Base-by-base conservation (phyloP, 768 basidiomycete species). In the Pleurotus platypus region DNA sequence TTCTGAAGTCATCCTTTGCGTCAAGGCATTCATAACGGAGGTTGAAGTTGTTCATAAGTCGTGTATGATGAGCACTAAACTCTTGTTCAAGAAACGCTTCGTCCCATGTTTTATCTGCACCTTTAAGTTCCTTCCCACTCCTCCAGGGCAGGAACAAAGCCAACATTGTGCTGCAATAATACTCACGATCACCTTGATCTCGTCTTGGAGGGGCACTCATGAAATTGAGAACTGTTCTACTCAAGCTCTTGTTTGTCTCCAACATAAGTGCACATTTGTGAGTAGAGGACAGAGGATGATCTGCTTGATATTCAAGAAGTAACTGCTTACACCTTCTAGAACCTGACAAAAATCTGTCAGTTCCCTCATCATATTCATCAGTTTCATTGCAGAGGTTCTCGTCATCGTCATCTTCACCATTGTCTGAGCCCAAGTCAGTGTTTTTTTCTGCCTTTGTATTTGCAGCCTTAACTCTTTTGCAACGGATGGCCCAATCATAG, bases 71-170 rank as follows among this genome's bases (percentile, higher is more conserved):
- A 12, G 56, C 47, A 11, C 53, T 42, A 50, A 67, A 66, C 0
- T 3, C 22, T 35, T 61, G 37, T 9, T 3, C 9, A 8, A 11
- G 18, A 53, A 66, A 70, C 6, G 63, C 54, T 4, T 67, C 58
- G 58, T 67, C 60, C 66, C 67, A 70, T 43, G 58, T 57, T 20
- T 62, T 22, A 40, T 46, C 24, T 4, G 3, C n/a, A 2, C 12
- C 9, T 55, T 70, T 70, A 11, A 74, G 56, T 30, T 72, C 67
- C 0, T 40, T 5, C 0, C 69, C 68, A 12, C 58, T 59, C 22
- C 70, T 53, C 70, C 71, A 71, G 0, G 72, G 70, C 24, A 67
- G 64, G 50, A 72, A 74, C 1, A 74, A 30, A 1, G 68, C 66
- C 1, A 72, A 47, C 70, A 75, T 72, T 1, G 68, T 62, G 15